These are phyloP conservation scores for Arabidopsis thaliana DNA, from an alignment of 345 rosid genomes.

Conservation along the genomic window TAIR10.1 NC_003075.7:9870001-9870500, in stretches of 20 bases:
- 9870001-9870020: slow-evolving; percentile 39
- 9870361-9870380: slow-evolving; percentile 19
- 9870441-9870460: slow-evolving; percentile 38
- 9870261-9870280: slow-evolving; percentile 27
- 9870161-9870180: slow-evolving; percentile 42
- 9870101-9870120: slow-evolving; percentile 28
- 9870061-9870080: background rate
- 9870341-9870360: slow-evolving; percentile 9
- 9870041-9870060: background rate
- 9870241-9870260: slow-evolving; percentile 29
- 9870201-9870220: slow-evolving; percentile 37
- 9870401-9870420: background rate
- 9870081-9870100: slow-evolving; percentile 2
- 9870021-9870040: slow-evolving; percentile 12
- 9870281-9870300: slow-evolving; percentile 38
- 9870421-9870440: slow-evolving; percentile 13
- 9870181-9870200: slow-evolving; percentile 29
- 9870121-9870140: slow-evolving; percentile 29
- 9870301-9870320: slow-evolving; percentile 24
- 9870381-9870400: slow-evolving; percentile 22
- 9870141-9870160: slow-evolving; percentile 33
- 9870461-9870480: slow-evolving; percentile 38
- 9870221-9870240: slow-evolving; percentile 37
- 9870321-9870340: slow-evolving; percentile 5
- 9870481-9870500: slow-evolving; percentile 21